A percentile compares a stretch with the other conserved stretches of the same genome.
These are phyloP conservation scores for Didymosphaeria variabile DNA, from an alignment of 2,329 filamentous ascomycete genomes.

Conservation along the genomic window DNA sequence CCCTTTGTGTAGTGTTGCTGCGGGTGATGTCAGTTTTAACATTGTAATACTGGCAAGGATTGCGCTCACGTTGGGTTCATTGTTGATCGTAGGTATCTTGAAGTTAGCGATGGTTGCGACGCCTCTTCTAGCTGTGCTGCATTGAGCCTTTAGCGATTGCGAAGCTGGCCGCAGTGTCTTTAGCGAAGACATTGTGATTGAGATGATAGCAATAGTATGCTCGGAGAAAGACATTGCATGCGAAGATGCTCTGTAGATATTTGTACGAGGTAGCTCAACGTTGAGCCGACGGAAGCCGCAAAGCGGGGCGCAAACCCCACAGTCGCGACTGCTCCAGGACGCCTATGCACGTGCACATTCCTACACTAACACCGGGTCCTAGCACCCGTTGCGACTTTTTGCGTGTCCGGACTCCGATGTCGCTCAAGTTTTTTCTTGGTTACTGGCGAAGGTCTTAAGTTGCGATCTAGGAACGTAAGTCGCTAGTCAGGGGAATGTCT, in stretches of 20 bases:
- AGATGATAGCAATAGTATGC: background rate
- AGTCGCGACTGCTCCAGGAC: constrained; percentile 6
- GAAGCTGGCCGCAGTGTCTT: constrained; percentile 41
- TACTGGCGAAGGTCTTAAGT: background rate
- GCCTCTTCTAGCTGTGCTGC: constrained; percentile 40
- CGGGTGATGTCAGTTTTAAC: constrained; percentile 9
- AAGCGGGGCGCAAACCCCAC: constrained; percentile 21
- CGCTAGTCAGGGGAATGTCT: background rate
- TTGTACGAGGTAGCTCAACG: constrained; percentile 19
- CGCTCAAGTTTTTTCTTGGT: constrained; percentile 7
- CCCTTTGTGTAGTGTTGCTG: constrained; percentile 91
- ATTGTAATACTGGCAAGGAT: background rate
- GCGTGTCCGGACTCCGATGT: constrained; percentile 13
- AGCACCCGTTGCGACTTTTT: background rate
- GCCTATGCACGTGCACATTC: constrained; percentile 10
- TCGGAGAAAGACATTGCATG: background rate
- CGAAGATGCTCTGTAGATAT: constrained; percentile 13
- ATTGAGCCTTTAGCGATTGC: constrained; percentile 34
- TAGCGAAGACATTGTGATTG: constrained; percentile 43
- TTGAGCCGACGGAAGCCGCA: constrained; percentile 32
- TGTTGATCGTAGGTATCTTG: constrained; percentile 84
- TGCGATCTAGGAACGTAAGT: background rate
- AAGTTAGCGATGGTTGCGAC: constrained; percentile 78
- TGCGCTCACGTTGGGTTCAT: constrained; percentile 89
- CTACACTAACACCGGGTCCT: constrained; percentile 5